Percentiles rank a stretch among this genome's conserved stretches.
Evolutionary conservation across 2,329 filamentous ascomycete genomes (phyloP).

Genomic region (Furcasterigmium sp.): DNA sequence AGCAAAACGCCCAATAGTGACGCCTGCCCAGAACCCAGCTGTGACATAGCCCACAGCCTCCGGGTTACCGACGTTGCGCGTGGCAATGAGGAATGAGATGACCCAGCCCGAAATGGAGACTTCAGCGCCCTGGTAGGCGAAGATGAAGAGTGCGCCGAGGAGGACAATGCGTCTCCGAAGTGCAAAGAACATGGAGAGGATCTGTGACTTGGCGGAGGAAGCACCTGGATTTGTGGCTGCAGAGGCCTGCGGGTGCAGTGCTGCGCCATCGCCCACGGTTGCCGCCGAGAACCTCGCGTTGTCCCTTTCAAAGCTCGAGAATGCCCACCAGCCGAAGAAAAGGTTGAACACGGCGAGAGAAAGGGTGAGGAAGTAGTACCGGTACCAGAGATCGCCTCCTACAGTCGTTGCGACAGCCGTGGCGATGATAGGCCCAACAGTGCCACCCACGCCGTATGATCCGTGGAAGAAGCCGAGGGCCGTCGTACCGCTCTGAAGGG

Average conservation of each 20-base stretch:
- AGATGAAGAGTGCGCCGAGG: slow-evolving; percentile 75
- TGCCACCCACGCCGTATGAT: slow-evolving; percentile 61
- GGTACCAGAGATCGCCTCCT: slow-evolving; percentile 54
- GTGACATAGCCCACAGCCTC: slow-evolving; percentile 74
- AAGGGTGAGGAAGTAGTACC: slow-evolving; percentile 67
- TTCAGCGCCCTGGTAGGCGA: slow-evolving; percentile 80
- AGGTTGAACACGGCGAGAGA: slow-evolving; percentile 52
- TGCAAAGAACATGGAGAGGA: slow-evolving; percentile 40
- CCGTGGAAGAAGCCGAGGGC: slow-evolving; percentile 62
- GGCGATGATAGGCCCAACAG: slow-evolving; percentile 65
- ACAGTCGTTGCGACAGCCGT: slow-evolving; percentile 62
- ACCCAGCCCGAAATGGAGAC: slow-evolving; percentile 84
- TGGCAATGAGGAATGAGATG: slow-evolving; percentile 74
- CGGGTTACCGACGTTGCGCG: slow-evolving; percentile 60
- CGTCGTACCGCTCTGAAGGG: slow-evolving; percentile 46
- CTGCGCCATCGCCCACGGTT: slow-evolving; percentile 18
- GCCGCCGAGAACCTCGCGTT: slow-evolving; percentile 11
- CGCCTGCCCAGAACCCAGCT: slow-evolving; percentile 65
- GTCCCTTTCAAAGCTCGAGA: slow-evolving; percentile 65
- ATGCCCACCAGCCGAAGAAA: slow-evolving; percentile 59
- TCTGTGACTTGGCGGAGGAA: slow-evolving; percentile 15
- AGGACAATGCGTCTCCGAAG: slow-evolving; percentile 56
- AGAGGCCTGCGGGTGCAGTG: slow-evolving; percentile 22
- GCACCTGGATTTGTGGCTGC: slow-evolving; percentile 2
- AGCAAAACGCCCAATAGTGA: slow-evolving; percentile 69